These are phyloP conservation scores for Bremia lactucae DNA, from an alignment of 352 stramenopile species.

Conservation along the genomic window DNA sequence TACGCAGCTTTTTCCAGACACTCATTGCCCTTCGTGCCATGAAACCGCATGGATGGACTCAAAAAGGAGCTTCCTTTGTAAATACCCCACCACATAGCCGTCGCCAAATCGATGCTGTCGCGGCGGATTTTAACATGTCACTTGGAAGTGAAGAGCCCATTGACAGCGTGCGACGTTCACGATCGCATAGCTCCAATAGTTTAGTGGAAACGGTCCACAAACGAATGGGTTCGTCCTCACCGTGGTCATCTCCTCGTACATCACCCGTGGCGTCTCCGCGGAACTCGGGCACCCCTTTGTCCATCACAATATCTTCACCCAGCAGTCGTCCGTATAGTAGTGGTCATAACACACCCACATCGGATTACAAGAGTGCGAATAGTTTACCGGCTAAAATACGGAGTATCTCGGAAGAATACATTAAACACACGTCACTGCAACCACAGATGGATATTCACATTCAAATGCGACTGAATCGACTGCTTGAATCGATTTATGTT, in stretches of 20 bases:
- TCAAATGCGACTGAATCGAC: constrained; percentile 68
- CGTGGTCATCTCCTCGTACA: constrained; percentile 47
- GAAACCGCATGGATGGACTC: constrained; percentile 81
- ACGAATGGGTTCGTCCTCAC: constrained; percentile 57
- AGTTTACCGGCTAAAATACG: constrained; percentile 46
- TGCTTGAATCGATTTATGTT: constrained; percentile 79
- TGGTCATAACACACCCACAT: constrained; percentile 55
- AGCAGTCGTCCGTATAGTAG: constrained; percentile 52
- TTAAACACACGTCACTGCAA: constrained; percentile 40
- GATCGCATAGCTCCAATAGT: constrained; percentile 79
- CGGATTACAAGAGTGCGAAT: constrained; percentile 46
- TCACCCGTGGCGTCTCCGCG: constrained; percentile 51
- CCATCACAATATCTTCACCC: constrained; percentile 70
- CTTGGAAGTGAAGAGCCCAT: constrained; percentile 51
- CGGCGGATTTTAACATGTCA: constrained; percentile 78
- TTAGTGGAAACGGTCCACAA: constrained; percentile 78
- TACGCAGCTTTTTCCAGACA: constrained; percentile 81
- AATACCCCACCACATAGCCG: constrained; percentile 78
- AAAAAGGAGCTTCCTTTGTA: constrained; percentile 78
- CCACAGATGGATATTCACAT: constrained; percentile 83
- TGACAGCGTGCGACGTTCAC: constrained; percentile 43
- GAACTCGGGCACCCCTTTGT: constrained; percentile 28
- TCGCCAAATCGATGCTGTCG: constrained; percentile 80
- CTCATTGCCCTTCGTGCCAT: constrained; percentile 77
- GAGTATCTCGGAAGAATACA: constrained; percentile 73